Conservation (phyloP, 2,329 filamentous ascomycete species). For the Cladosporium sp. region DNA sequence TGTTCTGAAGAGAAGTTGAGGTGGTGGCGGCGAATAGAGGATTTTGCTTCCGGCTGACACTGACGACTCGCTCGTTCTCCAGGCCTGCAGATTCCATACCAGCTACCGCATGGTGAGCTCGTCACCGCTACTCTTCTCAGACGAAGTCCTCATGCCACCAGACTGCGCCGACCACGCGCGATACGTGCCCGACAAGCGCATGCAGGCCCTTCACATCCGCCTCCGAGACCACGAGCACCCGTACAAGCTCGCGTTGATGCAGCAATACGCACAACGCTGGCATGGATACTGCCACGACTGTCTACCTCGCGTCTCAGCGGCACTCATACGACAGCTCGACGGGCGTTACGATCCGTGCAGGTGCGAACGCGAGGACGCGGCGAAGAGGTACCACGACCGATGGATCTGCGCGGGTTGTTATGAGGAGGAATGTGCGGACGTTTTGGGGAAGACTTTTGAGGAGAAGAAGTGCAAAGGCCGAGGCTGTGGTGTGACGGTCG, state of each 20-base stretch:
- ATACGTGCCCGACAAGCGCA: neutral
- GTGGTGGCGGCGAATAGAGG: neutral
- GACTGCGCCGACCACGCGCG: neutral
- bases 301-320: conserved; percentile 4
- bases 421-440: neutral
- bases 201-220: conserved; percentile 7
- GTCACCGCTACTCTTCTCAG: conserved; percentile 6
- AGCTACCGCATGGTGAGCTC: conserved; percentile 10
- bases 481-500: neutral
- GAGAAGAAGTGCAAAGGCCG: neutral
- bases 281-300: conserved; percentile 8
- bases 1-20: neutral
- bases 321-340: conserved; percentile 4
- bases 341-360: neutral
- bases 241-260: neutral
- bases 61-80: neutral
- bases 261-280: conserved; percentile 4
- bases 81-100: conserved; percentile 15
- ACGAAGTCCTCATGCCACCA: neutral
- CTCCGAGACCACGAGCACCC: conserved; percentile 9
- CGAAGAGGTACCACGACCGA: neutral
- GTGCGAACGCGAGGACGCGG: neutral
- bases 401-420: conserved; percentile 7
- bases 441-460: neutral
- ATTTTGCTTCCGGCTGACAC: no score